Evolutionary conservation across 2,329 filamentous ascomycete species (phyloP).

Genomic region (Talaromyces albobiverticillius): DNA sequence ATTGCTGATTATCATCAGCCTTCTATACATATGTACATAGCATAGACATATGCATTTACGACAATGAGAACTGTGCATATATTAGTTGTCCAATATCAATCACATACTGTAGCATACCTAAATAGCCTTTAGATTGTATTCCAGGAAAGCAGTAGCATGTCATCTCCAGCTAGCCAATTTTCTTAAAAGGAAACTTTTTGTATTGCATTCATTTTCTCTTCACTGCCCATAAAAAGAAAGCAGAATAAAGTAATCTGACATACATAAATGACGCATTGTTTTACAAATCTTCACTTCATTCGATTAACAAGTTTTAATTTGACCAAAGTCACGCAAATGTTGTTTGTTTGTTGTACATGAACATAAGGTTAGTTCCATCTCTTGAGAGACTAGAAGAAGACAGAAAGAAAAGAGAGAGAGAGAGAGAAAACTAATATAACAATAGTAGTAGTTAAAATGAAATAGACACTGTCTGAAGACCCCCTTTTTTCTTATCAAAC

Average conservation of each 20-base stretch:
- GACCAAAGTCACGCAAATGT: not conserved
- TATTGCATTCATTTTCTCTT: no score
- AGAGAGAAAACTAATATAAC: not conserved
- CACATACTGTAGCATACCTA: no score
- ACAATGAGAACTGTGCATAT: no score
- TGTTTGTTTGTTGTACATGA: not conserved
- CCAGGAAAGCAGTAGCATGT: no score
- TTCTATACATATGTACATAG: not conserved
- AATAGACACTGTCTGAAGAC: not conserved
- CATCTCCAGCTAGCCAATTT: no score
- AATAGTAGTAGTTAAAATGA: not conserved
- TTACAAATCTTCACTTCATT: not conserved
- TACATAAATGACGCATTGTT: no score
- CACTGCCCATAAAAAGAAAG: no score
- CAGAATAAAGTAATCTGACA: no score
- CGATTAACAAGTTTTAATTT: not conserved
- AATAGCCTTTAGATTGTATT: no score
- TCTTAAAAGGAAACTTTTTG: no score
- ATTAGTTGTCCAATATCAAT: no score
- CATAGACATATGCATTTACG: no score
- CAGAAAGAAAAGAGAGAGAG: not conserved
- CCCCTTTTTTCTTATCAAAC: slow-evolving; percentile 1
- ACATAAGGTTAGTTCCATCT: not conserved
- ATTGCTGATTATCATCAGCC: not conserved
- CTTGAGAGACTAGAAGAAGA: not conserved